These are phyloP conservation scores for Physcomitrium patens DNA, from an alignment of 225 moss, liverwort and hornwort species.

Conservation along the genomic window DNA sequence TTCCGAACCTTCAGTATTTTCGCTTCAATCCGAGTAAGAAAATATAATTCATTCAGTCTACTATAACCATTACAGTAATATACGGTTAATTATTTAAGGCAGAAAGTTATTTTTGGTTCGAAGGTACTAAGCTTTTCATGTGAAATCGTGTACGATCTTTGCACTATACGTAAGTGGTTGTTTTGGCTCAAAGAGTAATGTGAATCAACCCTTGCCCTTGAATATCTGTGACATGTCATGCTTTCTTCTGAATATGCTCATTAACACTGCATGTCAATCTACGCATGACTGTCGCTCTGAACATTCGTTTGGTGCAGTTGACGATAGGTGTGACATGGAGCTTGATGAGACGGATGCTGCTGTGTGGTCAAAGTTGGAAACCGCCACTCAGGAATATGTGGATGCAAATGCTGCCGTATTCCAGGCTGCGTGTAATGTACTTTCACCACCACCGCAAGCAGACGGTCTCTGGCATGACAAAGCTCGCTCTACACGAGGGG, in stretches of 20 bases:
- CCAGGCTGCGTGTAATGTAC: conserved; percentile 75
- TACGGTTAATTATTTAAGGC: conserved; percentile 18
- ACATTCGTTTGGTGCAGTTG: conserved; percentile 59
- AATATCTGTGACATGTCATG: conserved; percentile 4
- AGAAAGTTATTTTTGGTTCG: neutral
- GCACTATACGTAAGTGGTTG: neutral
- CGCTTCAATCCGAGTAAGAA: conserved; percentile 97
- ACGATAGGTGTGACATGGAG: conserved; percentile 97
- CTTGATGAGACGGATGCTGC: conserved; percentile 94
- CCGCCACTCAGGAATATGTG: conserved; percentile 90
- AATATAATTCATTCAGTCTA: conserved; percentile 9
- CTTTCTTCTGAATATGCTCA: conserved; percentile 21
- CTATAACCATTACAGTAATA: conserved; percentile 19
- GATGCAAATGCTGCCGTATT: conserved; percentile 79
- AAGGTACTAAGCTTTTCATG: neutral
- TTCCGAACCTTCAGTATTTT: conserved; percentile 92
- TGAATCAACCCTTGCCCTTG: conserved; percentile 19
- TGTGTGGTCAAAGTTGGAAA: conserved; percentile 81
- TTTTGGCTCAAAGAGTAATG: neutral
- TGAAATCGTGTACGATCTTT: conserved; percentile 13
- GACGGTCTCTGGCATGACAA: conserved; percentile 86
- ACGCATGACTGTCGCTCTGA: conserved; percentile 2
- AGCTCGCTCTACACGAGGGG: conserved; percentile 60
- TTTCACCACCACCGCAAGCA: conserved; percentile 79
- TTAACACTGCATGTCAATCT: conserved; percentile 15